phyloP scores from a whole-genome alignment of 2,329 filamentous ascomycete genomes.

The Botrytis byssoidea region DNA sequence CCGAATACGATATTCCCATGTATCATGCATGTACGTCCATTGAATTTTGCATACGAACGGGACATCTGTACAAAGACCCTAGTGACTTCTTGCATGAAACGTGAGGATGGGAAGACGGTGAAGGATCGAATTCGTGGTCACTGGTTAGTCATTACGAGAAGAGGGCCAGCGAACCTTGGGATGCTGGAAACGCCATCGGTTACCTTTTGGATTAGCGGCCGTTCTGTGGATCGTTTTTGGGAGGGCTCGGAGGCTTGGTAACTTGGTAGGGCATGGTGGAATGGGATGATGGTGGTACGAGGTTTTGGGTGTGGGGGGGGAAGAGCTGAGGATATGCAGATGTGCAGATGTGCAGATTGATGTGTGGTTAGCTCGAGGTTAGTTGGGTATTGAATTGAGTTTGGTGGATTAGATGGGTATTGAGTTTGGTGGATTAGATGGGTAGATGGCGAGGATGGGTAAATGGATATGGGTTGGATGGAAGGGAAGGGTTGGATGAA shows the following conservation, averaged over 20 bases:
- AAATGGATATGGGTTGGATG: background rate
- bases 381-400: background rate
- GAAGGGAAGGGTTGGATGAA: background rate
- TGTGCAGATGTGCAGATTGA: background rate
- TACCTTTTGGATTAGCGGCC: background rate
- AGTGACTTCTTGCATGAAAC: constrained; percentile 1
- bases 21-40: background rate
- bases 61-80: constrained; percentile 1
- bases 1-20: constrained; percentile 1
- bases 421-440: background rate
- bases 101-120: constrained; percentile 9
- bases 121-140: background rate
- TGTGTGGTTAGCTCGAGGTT: background rate
- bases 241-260: background rate
- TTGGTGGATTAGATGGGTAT: too few species aligned
- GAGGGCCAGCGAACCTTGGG: background rate
- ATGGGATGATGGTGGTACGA: background rate
- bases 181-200: background rate
- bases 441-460: background rate
- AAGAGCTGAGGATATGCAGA: background rate
- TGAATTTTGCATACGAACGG: background rate
- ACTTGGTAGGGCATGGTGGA: background rate
- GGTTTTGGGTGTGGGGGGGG: background rate
- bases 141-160: background rate
- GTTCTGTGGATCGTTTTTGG: background rate